Percentiles rank a stretch among this genome's conserved stretches.
phyloP scores from a whole-genome alignment of 176 grass and related monocot species.

The Neostapfia colusana region DNA sequence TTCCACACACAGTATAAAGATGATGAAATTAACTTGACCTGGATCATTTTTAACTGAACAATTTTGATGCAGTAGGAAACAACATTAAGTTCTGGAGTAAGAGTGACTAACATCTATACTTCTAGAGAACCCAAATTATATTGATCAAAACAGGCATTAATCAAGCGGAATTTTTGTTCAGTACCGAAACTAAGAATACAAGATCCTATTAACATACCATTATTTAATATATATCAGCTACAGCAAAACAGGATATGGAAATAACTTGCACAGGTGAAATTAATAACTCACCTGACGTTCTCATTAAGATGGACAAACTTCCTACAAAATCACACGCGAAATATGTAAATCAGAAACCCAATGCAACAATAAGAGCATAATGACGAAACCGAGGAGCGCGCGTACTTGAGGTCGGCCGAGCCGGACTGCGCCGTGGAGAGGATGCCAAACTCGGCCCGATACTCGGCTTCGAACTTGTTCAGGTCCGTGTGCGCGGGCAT shows the following conservation, averaged over 20 bases:
- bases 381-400: too few species aligned
- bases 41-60: background rate
- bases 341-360: slow-evolving; percentile 11
- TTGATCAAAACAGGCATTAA: background rate
- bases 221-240: background rate
- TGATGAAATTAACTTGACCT: background rate
- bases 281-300: slow-evolving; percentile 69
- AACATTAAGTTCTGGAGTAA: background rate
- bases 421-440: slow-evolving; percentile 92
- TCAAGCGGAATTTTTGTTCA: background rate
- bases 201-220: background rate
- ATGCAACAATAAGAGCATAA: background rate
- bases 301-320: slow-evolving; percentile 81
- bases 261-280: background rate
- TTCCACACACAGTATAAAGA: background rate
- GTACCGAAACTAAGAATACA: background rate
- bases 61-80: background rate
- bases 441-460: slow-evolving; percentile 84
- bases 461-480: slow-evolving; percentile 84
- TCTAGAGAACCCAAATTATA: background rate
- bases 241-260: background rate
- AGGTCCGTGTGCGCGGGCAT: slow-evolving; percentile 69
- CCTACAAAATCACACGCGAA: slow-evolving; percentile 40
- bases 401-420: slow-evolving; percentile 85
- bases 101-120: slow-evolving; percentile 13